Percentiles rank a stretch among this genome's conserved stretches.
phyloP scores from a whole-genome alignment of 1,284 basidiomycete species.

The Peniophora sp. region DNA sequence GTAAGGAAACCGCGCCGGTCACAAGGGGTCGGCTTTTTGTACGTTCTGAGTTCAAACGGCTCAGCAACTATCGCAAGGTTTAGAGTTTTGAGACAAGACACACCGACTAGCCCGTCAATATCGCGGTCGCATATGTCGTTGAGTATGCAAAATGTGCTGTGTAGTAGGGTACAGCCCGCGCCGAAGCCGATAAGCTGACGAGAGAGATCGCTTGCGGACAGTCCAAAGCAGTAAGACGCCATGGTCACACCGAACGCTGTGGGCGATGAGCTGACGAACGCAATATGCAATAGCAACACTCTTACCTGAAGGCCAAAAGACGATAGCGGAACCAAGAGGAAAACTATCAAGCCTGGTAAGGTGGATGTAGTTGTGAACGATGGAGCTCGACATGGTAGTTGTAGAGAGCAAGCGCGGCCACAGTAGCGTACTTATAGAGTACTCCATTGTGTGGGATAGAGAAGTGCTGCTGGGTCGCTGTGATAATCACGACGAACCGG shows the following conservation, averaged over 20 bases:
- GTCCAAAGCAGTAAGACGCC: slow-evolving; percentile 1
- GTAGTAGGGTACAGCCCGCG: slow-evolving; percentile 3
- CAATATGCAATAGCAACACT: too few species aligned
- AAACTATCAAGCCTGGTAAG: too few species aligned
- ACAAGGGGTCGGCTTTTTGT: slow-evolving; percentile 33
- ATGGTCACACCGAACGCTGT: slow-evolving; percentile 5
- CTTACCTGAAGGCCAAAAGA: too few species aligned
- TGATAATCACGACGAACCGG: too few species aligned
- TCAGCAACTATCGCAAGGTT: neutral
- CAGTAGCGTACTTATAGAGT: too few species aligned
- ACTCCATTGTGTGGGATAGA: too few species aligned
- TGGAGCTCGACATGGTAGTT: too few species aligned
- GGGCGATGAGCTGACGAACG: too few species aligned
- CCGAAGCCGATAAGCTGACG: neutral
- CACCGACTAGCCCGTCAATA: slow-evolving; percentile 17
- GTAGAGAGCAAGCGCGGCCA: too few species aligned
- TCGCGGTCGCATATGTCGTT: slow-evolving; percentile 17
- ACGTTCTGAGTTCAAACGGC: slow-evolving; percentile 18
- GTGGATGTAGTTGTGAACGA: too few species aligned
- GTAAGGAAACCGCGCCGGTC: slow-evolving; percentile 25
- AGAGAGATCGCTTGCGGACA: neutral
- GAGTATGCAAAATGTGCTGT: slow-evolving; percentile 11
- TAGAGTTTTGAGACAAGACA: slow-evolving; percentile 5
- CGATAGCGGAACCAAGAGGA: too few species aligned
- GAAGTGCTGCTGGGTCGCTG: too few species aligned